These are phyloP conservation scores for Penicillium occitanis DNA, from an alignment of 2,329 filamentous ascomycete species.

Conservation along the genomic window DNA sequence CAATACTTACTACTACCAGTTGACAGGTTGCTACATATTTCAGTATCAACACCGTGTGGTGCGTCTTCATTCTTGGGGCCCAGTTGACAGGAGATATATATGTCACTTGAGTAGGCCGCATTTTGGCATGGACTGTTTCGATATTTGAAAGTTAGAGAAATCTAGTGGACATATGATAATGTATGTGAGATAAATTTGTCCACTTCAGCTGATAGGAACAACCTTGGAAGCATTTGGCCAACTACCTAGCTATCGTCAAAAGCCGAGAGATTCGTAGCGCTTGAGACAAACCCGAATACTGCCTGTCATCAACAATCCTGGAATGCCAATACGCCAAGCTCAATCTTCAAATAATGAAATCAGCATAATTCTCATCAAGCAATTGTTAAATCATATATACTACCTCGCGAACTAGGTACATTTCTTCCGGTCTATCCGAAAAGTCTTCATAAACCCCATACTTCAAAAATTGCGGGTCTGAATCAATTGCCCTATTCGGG, in stretches of 20 bases:
- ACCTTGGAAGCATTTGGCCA: not conserved
- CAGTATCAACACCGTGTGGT: no score
- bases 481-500: not conserved
- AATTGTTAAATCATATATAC: not conserved
- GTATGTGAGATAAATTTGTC: not conserved
- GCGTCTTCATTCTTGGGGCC: no score
- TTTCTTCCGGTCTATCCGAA: not conserved
- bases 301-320: not conserved
- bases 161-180: not conserved
- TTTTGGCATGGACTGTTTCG: not conserved
- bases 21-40: no score
- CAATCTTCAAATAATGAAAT: not conserved
- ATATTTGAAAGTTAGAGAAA: not conserved
- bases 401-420: not conserved
- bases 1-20: not conserved
- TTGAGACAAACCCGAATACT: no score
- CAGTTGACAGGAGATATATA: not conserved
- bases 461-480: not conserved
- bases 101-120: not conserved
- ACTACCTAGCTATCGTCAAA: not conserved
- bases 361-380: not conserved
- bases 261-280: no score
- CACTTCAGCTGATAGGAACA: not conserved
- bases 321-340: not conserved
- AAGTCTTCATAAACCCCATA: not conserved